Evolutionary conservation across 805 yeast species (phyloP).

Genomic region (Cyberlindnera xylosilytica): DNA sequence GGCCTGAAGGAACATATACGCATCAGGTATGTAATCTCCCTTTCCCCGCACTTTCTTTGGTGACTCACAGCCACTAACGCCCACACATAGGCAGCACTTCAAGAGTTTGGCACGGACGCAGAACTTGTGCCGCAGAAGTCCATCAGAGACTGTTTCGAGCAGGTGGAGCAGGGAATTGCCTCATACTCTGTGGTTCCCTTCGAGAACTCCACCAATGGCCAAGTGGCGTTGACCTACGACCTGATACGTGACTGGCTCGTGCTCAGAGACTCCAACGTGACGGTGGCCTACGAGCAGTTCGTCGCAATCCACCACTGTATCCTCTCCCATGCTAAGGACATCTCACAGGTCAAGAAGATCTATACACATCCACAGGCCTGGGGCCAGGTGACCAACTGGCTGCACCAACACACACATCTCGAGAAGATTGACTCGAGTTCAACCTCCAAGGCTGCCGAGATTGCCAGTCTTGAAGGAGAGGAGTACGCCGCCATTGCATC

Average conservation of each 20-base stretch:
- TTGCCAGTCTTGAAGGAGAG: conserved; percentile 42
- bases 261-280: conserved; percentile 17
- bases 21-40: conserved; percentile 57
- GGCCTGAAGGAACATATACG: conserved; percentile 92
- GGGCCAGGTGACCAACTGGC: conserved; percentile 79
- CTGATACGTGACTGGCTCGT: conserved; percentile 66
- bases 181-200: conserved; percentile 81
- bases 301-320: conserved; percentile 82
- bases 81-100: conserved; percentile 47
- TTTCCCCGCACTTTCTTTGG: neutral
- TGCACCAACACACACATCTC: conserved; percentile 35
- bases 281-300: conserved; percentile 71
- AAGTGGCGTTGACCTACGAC: conserved; percentile 83
- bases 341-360: conserved; percentile 49
- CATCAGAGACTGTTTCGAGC: conserved; percentile 58
- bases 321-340: conserved; percentile 42
- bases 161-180: conserved; percentile 42
- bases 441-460: conserved; percentile 81
- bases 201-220: conserved; percentile 94
- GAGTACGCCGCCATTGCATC: conserved; percentile 72
- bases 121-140: conserved; percentile 22
- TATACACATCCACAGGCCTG: conserved; percentile 98
- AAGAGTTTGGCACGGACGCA: conserved; percentile 41
- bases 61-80: neutral
- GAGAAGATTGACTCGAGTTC: conserved; percentile 66